A percentile compares a stretch with the other conserved stretches of the same genome.
Conservation (phyloP, 2,329 filamentous ascomycete species). For the Aciculosporium take region DNA sequence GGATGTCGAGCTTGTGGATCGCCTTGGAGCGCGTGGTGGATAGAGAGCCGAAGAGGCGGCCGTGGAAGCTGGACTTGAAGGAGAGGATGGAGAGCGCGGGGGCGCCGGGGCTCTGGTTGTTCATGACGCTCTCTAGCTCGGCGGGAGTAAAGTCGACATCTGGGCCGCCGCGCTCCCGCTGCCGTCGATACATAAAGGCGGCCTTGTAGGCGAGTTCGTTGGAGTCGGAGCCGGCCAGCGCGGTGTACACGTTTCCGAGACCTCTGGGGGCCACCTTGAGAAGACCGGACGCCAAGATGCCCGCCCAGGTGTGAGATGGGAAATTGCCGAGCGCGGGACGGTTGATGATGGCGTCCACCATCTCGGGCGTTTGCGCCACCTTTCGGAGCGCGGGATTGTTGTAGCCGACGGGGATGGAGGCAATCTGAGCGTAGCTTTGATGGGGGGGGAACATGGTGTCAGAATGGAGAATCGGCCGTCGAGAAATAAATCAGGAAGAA, state of each 20-base stretch:
- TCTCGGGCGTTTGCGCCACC: conserved; percentile 60
- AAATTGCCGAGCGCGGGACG: conserved; percentile 84
- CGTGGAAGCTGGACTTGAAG: conserved; percentile 82
- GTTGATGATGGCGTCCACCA: conserved; percentile 73
- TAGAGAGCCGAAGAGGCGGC: conserved; percentile 73
- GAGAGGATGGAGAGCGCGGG: conserved; percentile 71
- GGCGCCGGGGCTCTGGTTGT: conserved; percentile 63
- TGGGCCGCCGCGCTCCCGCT: conserved; percentile 64
- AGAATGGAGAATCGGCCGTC: neutral
- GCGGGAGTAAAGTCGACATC: conserved; percentile 65
- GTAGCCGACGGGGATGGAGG: conserved; percentile 84
- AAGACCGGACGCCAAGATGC: conserved; percentile 65
- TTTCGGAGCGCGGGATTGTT: conserved; percentile 67
- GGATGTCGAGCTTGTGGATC: conserved; percentile 90
- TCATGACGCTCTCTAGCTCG: conserved; percentile 63
- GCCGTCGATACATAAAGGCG: conserved; percentile 83
- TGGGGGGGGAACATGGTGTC: neutral
- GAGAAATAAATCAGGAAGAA: neutral
- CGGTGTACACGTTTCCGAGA: conserved; percentile 79
- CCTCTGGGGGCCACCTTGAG: conserved; percentile 73
- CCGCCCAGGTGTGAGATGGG: conserved; percentile 70
- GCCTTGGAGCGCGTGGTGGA: conserved; percentile 86
- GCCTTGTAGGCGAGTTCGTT: conserved; percentile 94
- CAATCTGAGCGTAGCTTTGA: conserved; percentile 70
- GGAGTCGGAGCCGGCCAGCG: conserved; percentile 77